Percentiles rank a stretch among this genome's conserved stretches.
Conservation (phyloP, 2,329 filamentous ascomycete species). For the Phialophora verrucosa region DNA sequence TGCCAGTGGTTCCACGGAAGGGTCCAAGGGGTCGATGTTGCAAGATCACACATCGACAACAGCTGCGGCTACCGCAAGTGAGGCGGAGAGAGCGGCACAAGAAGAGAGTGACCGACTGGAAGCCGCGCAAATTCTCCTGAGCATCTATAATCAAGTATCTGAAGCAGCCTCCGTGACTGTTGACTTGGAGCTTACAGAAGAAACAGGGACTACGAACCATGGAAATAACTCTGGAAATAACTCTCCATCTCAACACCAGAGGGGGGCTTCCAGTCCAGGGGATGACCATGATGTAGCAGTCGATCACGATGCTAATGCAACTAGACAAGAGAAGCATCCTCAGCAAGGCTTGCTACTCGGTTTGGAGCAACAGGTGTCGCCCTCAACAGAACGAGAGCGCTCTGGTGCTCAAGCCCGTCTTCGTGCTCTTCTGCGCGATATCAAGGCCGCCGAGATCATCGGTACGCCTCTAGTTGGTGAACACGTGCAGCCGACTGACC, state of each 20-base stretch:
- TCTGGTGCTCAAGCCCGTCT: neutral
- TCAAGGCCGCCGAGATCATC: neutral
- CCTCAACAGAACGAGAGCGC: neutral
- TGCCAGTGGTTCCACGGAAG: no score
- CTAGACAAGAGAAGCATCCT: neutral
- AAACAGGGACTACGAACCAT: neutral
- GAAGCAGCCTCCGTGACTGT: neutral
- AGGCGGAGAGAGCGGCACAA: neutral
- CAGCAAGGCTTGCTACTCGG: neutral
- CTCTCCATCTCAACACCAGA: no score
- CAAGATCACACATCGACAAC: neutral
- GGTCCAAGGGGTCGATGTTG: no score
- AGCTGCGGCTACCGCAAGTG: neutral
- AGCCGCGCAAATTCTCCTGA: neutral
- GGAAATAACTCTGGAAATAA: neutral
- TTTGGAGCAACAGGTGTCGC: neutral
- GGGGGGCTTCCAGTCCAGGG: neutral
- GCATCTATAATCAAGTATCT: neutral
- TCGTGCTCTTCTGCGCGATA: neutral
- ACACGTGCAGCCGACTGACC: neutral
- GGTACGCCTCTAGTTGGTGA: neutral
- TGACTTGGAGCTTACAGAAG: neutral
- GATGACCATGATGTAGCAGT: neutral
- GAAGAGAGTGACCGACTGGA: neutral
- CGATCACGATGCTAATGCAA: constrained; percentile 4